These are phyloP conservation scores for Batrachochytrium dendrobatidis DNA, from an alignment of 371 early-diverging fungal species.

Conservation along the genomic window DNA sequence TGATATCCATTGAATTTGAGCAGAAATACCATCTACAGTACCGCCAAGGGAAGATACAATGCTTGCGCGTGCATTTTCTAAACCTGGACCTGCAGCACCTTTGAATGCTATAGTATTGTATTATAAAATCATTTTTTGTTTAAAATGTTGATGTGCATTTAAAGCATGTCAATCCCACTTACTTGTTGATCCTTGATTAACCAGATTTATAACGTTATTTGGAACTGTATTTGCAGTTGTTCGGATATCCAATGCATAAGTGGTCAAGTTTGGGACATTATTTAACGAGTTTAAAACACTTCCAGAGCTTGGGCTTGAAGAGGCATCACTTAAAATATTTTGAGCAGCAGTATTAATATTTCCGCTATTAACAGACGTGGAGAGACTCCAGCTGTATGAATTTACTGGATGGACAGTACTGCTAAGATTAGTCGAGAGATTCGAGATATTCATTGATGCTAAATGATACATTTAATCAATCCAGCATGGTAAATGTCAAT, in stretches of 20 bases:
- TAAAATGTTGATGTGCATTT: not conserved
- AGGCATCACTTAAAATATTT: not conserved
- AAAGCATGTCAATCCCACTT: not conserved
- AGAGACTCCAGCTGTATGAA: not conserved
- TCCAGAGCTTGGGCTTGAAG: not conserved
- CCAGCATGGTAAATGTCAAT: no score
- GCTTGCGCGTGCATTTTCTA: not conserved
- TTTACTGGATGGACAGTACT: not conserved
- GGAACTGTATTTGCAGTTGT: not conserved
- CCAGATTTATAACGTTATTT: not conserved
- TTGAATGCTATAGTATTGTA: conserved; percentile 1
- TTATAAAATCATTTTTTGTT: not conserved
- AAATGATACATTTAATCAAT: no score
- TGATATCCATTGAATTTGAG: no score
- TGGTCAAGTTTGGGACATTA: not conserved
- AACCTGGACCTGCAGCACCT: not conserved
- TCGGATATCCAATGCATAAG: not conserved
- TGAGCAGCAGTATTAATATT: not conserved
- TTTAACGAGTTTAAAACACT: not conserved
- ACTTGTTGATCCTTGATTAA: not conserved
- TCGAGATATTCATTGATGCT: no score
- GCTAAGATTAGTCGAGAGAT: not conserved
- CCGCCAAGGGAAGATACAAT: no score
- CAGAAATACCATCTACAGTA: no score
- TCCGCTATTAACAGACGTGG: not conserved